Percentiles rank a stretch among this genome's conserved stretches.
Conservation (phyloP, 176 grass and related monocot species). For the Cenchrus fungigraminus region DNA sequence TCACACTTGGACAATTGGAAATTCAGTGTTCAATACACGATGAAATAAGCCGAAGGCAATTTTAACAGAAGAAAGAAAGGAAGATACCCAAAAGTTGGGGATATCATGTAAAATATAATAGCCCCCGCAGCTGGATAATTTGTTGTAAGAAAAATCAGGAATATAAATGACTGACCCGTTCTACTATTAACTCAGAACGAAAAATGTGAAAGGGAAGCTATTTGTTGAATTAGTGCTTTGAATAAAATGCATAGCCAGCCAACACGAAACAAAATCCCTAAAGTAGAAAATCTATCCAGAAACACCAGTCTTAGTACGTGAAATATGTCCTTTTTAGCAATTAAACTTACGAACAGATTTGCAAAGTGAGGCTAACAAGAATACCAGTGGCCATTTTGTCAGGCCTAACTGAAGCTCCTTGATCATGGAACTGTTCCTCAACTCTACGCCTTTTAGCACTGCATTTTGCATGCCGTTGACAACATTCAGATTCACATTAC, state of each 20-base stretch:
- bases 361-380: constrained; percentile 33
- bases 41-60: not conserved
- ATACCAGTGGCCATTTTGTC: constrained; percentile 46
- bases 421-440: constrained; percentile 40
- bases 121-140: not conserved
- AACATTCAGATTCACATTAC: constrained; percentile 18
- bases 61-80: not conserved
- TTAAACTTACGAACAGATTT: not conserved
- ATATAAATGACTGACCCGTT: constrained; percentile 13
- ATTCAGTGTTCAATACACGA: constrained; percentile 17
- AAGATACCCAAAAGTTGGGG: not conserved
- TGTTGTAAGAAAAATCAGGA: not conserved
- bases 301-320: not conserved
- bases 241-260: too few species aligned
- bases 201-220: not conserved
- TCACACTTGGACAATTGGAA: not conserved
- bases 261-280: not conserved
- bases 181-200: not conserved
- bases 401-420: constrained; percentile 19
- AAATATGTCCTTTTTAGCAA: not conserved
- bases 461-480: constrained; percentile 42
- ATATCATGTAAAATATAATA: not conserved
- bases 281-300: constrained; percentile 17
- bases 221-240: not conserved
- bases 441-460: constrained; percentile 61